These are phyloP conservation scores for Silene latifolia DNA, from an alignment of 148 eudicot genomes.

Conservation along the genomic window DNA sequence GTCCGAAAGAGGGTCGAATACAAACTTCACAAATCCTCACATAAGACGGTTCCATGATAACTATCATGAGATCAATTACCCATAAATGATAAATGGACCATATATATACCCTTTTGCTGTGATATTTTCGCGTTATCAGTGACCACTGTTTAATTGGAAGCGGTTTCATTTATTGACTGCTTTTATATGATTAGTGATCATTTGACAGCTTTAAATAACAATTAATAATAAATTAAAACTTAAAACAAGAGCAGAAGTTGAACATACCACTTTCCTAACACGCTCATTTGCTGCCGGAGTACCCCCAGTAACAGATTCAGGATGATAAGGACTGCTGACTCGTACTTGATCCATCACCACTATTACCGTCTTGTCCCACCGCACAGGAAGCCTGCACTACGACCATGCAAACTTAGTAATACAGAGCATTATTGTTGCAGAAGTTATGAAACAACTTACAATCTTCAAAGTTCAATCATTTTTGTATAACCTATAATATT, in stretches of 20 bases:
- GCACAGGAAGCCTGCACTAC: constrained; percentile 79
- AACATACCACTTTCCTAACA: constrained; percentile 93
- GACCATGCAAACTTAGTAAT: neutral
- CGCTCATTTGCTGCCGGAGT: constrained; percentile 92
- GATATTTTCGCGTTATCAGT: too few species aligned
- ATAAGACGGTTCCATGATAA: too few species aligned
- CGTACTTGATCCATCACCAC: constrained; percentile 95
- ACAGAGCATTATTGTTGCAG: neutral
- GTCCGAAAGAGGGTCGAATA: neutral
- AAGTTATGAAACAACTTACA: too few species aligned
- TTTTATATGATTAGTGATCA: too few species aligned
- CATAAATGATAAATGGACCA: too few species aligned
- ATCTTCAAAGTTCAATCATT: too few species aligned
- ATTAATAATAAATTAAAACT: too few species aligned
- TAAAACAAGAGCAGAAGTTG: neutral
- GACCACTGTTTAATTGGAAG: too few species aligned
- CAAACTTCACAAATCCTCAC: neutral
- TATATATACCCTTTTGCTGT: too few species aligned
- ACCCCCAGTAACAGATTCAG: constrained; percentile 90
- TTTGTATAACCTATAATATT: too few species aligned
- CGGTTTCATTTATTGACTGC: too few species aligned
- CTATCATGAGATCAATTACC: neutral
- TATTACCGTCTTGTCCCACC: constrained; percentile 86
- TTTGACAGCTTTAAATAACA: too few species aligned
- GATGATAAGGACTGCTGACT: constrained; percentile 79